A percentile compares a stretch with the other conserved stretches of the same genome.
phyloP scores from a whole-genome alignment of 345 rosid genomes.

The Populus nigra region DNA sequence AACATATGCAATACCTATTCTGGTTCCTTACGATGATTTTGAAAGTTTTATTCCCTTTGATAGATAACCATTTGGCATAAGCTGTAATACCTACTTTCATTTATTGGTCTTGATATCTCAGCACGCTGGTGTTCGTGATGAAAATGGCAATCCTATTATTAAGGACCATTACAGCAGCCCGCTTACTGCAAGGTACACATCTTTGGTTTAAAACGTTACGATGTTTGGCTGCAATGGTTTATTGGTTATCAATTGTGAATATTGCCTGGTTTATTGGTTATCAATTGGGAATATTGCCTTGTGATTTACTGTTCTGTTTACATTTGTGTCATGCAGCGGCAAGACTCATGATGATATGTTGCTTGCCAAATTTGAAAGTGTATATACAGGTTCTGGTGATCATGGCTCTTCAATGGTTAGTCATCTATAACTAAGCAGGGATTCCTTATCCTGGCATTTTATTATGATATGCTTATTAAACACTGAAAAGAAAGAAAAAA shows the following conservation, averaged over 20 bases:
- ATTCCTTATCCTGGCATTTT: not conserved
- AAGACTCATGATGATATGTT: slow-evolving; percentile 71
- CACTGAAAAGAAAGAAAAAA: not conserved
- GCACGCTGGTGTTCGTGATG: slow-evolving; percentile 87
- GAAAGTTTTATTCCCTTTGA: not conserved
- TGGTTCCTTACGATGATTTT: not conserved
- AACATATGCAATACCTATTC: not conserved
- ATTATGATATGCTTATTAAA: not conserved
- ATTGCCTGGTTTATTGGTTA: not conserved
- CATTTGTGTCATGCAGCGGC: slow-evolving; percentile 56
- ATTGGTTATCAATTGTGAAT: not conserved
- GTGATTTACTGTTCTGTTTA: slow-evolving; percentile 12
- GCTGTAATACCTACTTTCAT: not conserved
- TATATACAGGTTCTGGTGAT: slow-evolving; percentile 87
- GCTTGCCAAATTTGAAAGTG: slow-evolving; percentile 77
- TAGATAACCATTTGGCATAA: not conserved
- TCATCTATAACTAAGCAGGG: not conserved
- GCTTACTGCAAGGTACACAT: slow-evolving; percentile 78
- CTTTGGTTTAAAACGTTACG: not conserved
- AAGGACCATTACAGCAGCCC: slow-evolving; percentile 84
- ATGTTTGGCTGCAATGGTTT: not conserved
- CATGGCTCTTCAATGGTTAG: slow-evolving; percentile 93
- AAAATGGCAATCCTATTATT: slow-evolving; percentile 70
- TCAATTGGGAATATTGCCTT: not conserved
- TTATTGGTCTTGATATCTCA: slow-evolving; percentile 25